Base-by-base conservation (phyloP, 176 grass and related monocot species). In the Musa schizocarpa region DNA sequence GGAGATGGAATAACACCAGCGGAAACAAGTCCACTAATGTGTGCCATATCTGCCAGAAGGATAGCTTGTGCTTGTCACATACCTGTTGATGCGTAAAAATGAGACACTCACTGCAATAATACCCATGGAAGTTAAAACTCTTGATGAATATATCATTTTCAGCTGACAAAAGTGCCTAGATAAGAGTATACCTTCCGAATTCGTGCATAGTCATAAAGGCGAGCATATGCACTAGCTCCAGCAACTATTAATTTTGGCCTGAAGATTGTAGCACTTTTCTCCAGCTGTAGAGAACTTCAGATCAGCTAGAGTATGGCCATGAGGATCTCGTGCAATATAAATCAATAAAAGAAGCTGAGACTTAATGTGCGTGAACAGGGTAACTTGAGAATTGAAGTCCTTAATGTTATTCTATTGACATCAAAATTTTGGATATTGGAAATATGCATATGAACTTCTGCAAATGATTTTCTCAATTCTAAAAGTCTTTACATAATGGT, bases 1-100 rank as follows among this genome's bases (percentile, higher is more conserved):
- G 90, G 91, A 89, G 90, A 94, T 68, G 90, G 86, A 84, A 99
- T 86, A 57, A 99, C 88, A 82, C 83, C 95, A 81, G 88, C 88
- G 67, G 95, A 90, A 11, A 99, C 95, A 27, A 94, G 85, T 62
- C 95, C 95, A 79, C 95, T 99, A 66, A 92, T 99, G 76, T 94
- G 95, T 74, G 95, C 91, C 95, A 99, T 99, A 69, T 99, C 95
- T 68, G 95, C 95, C 34, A 99, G 86, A 83, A 99, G 91, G 80
- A 99, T 52, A 63, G 95, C 95, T 76, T 99, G 76, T 99, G 95
- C 75, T 99, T 99, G 86, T 99, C 83, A 69, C 95, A 99, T 65
- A 99, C 82, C 95, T 99, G 22, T 22, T 22, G 22, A 78, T 78
- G n/a, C 11, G 16, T 75, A 83, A 65, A 17, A 74, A 9, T 61